These are phyloP conservation scores for Neurospora crassa DNA, from an alignment of 2,329 filamentous ascomycete genomes.

Conservation along the genomic window DNA sequence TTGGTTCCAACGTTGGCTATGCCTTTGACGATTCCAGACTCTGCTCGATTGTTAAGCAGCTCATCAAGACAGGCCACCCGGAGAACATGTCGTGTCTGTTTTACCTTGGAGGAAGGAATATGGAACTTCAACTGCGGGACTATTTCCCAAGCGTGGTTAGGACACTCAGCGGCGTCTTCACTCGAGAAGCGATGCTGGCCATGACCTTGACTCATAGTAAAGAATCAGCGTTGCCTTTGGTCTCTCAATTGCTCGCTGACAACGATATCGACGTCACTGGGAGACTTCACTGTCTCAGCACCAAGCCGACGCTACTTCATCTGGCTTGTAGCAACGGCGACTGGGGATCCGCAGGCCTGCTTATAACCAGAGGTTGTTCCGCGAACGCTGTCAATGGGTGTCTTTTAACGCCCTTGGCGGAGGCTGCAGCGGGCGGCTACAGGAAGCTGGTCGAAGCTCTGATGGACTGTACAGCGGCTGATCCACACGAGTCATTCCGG, in stretches of 20 bases:
- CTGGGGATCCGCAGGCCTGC: background rate
- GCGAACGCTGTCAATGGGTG: background rate
- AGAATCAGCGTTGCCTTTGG: background rate
- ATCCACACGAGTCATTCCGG: background rate
- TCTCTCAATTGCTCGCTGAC: background rate
- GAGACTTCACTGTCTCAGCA: background rate
- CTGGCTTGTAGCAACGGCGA: slow-evolving; percentile 1
- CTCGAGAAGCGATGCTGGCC: background rate
- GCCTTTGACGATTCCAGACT: background rate
- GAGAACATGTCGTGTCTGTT: background rate
- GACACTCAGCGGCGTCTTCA: background rate
- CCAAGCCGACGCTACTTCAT: slow-evolving; percentile 2
- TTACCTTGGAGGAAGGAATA: background rate
- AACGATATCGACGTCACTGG: background rate
- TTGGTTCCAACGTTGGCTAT: background rate
- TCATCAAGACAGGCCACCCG: background rate
- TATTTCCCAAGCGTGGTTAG: background rate
- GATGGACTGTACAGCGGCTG: background rate
- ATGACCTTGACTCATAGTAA: background rate
- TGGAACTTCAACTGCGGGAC: background rate
- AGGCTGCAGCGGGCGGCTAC: background rate
- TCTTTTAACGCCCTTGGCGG: background rate
- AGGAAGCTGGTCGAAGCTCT: background rate
- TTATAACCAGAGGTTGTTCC: background rate
- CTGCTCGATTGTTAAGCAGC: background rate